Base-by-base conservation (phyloP, 1,139 yeast genomes). In the Geotrichum aggregatum region DNA sequence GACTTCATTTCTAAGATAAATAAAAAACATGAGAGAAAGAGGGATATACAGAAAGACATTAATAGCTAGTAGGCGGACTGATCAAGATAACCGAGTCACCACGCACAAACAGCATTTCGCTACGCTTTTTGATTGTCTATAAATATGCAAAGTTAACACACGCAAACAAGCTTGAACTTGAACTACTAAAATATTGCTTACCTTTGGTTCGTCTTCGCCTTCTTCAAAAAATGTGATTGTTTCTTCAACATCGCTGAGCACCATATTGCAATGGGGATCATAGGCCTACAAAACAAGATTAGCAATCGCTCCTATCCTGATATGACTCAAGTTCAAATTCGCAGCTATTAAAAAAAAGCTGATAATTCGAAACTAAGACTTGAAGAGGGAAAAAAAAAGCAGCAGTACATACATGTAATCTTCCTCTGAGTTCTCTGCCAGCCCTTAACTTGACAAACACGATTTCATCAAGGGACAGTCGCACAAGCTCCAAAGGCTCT, bases 221-320 rank as follows among this genome's bases (percentile, higher is more conserved):
- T 66, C 74, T 38, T 75, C 78, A 36, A 80, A 66, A 36, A 75
- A 75, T 64, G 80, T 87, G 49, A 91, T 82, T 8, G 86, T 86
- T 66, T 92, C 99, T 56, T 78, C 79, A 3, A 96, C 97, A 62
- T 94, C 96, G 63, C 98, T 89, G 61, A 92, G 78, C 41, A 92
- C 96, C 78, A 94, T 82, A 68, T 94, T 92, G 70, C 98, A 92
- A 70, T 92, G 98, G 47, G 95, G 86, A 69, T 92, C 98, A 70
- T 87, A 92, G 1, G 96, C 97, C 77, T 74, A 53, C 21, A 38
- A 22, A 14, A 31, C 28, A 16, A 8, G 8, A 21, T n/a, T 2
- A 14, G 16, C 21, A 21, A 18, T 34, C 21, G 4, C 3, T 34
- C 30, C n/a, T n/a, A n/a, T n/a, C n/a, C n/a, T n/a, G n/a, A n/a